Percentiles rank a stretch among this genome's conserved stretches.
Evolutionary conservation across 768 basidiomycete genomes (phyloP).

Genomic region (Hypholoma sublateritium): DNA sequence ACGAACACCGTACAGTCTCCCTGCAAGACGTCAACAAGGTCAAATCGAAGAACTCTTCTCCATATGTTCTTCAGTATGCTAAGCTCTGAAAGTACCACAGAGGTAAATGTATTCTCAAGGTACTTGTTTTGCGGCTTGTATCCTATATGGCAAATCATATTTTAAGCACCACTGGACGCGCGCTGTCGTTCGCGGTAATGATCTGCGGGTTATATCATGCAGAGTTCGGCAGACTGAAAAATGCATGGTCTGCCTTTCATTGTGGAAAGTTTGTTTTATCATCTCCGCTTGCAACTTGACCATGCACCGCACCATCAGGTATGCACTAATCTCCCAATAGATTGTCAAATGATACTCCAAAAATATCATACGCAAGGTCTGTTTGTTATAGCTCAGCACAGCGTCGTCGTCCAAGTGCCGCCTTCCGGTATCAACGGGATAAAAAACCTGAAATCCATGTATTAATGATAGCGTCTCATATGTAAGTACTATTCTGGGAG

Average conservation of each 20-base stretch:
- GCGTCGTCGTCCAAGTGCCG: too few species aligned
- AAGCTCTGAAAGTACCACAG: slow-evolving; percentile 35
- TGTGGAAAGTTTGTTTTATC: neutral
- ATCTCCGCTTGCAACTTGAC: neutral
- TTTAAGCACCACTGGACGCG: too few species aligned
- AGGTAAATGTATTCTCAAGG: neutral
- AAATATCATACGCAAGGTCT: too few species aligned
- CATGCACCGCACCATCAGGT: neutral
- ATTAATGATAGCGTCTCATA: neutral
- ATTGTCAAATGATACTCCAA: neutral
- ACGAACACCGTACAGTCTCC: slow-evolving; percentile 62
- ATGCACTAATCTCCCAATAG: neutral
- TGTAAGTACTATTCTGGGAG: neutral
- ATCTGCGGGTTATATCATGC: too few species aligned
- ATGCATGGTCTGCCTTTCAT: neutral
- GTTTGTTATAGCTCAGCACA: too few species aligned
- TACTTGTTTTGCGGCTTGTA: neutral
- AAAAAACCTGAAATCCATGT: too few species aligned
- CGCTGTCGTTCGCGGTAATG: too few species aligned
- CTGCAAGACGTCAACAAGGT: slow-evolving; percentile 71
- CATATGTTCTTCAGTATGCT: slow-evolving; percentile 46
- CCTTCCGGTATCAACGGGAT: too few species aligned
- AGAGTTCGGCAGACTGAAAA: too few species aligned
- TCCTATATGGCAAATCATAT: too few species aligned
- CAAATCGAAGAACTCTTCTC: slow-evolving; percentile 64